Evolutionary conservation across 306 rosid genomes (phyloP), one percentile per base, ranked within the genome.

Genomic region (Sechiopsis laciniata): DNA sequence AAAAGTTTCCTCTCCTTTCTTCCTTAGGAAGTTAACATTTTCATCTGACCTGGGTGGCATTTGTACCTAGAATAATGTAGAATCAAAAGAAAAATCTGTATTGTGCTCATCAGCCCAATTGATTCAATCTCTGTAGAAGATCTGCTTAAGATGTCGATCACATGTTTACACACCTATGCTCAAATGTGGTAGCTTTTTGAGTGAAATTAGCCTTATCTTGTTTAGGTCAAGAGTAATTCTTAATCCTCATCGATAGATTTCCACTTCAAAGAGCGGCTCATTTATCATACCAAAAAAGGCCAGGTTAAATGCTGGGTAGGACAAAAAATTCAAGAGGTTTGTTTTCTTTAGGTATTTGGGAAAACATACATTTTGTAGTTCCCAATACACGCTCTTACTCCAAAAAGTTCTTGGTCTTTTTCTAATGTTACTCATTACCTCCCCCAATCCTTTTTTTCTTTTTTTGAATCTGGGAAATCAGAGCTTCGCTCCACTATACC

Each of bases 201-300:
- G 17, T 19, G 13, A 19, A 68, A 46, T 48, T 21, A 19, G 57
- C 57, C 56, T 68, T 68, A 13, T 21, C 17, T 21, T 50, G 40
- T 48, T 68, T 37, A 48, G 21, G 54, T 21, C 21, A 69, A 50
- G 73, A 50, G 42, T 21, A 21, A 46, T 50, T 69, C 73, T 22
- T 46, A 69, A 69, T 17, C 56, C 73, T 68, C 56, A 37, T 48
- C 42, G 0, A 10, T 17, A 50, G 21, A 8, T 13, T 69, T 19
- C 4, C 13, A 42, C 19, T 69, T 51, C 74, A 69, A 69, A 69
- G 74, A 69, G 56, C 20, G 21, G 74, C 22, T 22, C 8, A 14
- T 52, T 52, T 15, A 15, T 52, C 55, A 14, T 15, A 52, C 19
- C 55, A 51, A 51, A 51, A 40, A 40, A 48, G 29, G 29, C 2